Evolutionary conservation across 2,329 filamentous ascomycete species (phyloP), one percentile per base, ranked within the genome.

Genomic region (Fusarium pseudonygamai): DNA sequence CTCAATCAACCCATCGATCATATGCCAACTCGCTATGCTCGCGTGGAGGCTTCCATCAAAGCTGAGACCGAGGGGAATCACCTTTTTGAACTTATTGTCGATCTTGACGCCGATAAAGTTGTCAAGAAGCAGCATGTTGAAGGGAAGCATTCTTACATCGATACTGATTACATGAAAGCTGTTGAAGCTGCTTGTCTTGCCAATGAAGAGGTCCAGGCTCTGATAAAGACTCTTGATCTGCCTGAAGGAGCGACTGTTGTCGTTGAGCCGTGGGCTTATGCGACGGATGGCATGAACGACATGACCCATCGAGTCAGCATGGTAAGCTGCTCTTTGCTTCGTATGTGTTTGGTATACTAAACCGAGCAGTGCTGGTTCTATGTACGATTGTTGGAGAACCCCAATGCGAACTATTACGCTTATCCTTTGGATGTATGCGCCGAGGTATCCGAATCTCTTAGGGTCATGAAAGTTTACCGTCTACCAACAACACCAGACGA

Each of bases 191-290:
- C 83, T 0, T 89, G 87, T 64, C 75, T 86, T 24, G 81, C 79
- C 1, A 81, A 88, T 47, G 39, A 71, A 0, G 61, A 77, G 22
- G 83, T 90, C 0, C 83, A 87, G 71, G 79, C 78, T 1, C 84
- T 85, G 57, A 84, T 87, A 26, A 56, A 77, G 5, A 76, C 75
- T 3, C 78, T 88, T 7, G 73, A 85, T 2, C 77, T 90, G 0
- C 87, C 88, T 0, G 70, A 79, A 10, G 84, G 80, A 3, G 82
- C 85, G 0, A 81, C 79, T 0, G 85, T 87, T 3, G 80, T 85
- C 7, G 83, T 88, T 42, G 88, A 90, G 72, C 83, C 88, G 0
- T 90, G 88, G 87, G 83, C 87, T 4, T 90, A 89, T 77, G 87
- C 83, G 0, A 85, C 85, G 0, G 86, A 89, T 75, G 87, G 87